phyloP scores from a whole-genome alignment of 1,284 basidiomycete species.

The Tilletia setariae region DNA sequence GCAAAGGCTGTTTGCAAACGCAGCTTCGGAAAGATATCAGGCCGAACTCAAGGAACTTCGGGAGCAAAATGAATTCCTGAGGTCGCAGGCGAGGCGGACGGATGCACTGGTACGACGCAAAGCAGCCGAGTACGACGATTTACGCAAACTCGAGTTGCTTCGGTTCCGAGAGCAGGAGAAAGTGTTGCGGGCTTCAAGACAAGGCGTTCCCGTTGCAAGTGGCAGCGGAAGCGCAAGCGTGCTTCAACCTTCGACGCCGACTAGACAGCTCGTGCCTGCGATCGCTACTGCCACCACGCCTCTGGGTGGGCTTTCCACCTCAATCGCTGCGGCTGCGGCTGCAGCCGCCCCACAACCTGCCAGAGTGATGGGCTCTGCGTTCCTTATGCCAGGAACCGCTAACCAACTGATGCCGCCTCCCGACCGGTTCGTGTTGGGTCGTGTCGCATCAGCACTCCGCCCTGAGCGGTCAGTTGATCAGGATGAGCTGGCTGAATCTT shows the following conservation, averaged over 20 bases:
- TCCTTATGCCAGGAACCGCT: too few relatives aligned
- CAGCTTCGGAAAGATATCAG: conserved; percentile 1
- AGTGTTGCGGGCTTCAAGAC: not conserved
- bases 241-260: not conserved
- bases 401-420: too few relatives aligned
- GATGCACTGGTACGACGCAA: not conserved
- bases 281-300: too few relatives aligned
- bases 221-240: not conserved
- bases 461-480: too few relatives aligned
- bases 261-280: not conserved
- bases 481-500: too few relatives aligned
- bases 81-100: not conserved
- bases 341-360: too few relatives aligned
- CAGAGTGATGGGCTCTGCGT: too few relatives aligned
- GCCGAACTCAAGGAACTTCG: not conserved
- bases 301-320: too few relatives aligned
- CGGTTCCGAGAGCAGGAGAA: not conserved
- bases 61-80: not conserved
- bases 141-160: not conserved
- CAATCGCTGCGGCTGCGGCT: too few relatives aligned
- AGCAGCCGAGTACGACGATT: conserved; percentile 1
- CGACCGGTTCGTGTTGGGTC: too few relatives aligned
- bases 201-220: too few relatives aligned
- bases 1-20: not conserved
- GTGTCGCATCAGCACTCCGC: too few relatives aligned